Base-by-base conservation (phyloP, 2,329 filamentous ascomycete genomes). In the Alternaria sp. region DNA sequence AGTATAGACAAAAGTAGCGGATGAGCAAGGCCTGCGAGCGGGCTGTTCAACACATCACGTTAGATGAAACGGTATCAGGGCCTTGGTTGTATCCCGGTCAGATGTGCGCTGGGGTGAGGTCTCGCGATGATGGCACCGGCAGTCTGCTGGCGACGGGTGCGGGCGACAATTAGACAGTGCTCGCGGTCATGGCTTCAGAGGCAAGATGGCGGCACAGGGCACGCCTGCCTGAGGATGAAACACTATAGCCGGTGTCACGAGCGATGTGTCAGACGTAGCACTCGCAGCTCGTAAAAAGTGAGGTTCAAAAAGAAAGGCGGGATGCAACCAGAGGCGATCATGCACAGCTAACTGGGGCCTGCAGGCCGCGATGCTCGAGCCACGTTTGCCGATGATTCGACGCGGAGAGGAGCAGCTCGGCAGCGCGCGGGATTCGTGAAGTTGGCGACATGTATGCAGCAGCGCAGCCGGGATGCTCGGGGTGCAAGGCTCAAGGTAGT, bases 341-440 rank as follows among this genome's bases (percentile, higher is more conserved):
- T 64, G 57, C 52, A 62, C 52, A 17, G 25, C 25, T 23, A 13
- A 47, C 49, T 46, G 45, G 55, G 25, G 52, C 30, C 44, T 50
- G 59, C 28, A 46, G 56, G 45, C 46, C 28, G 50, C 17, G 46
- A 46, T 60, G 62, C 55, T 63, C 55, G 65, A 61, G 62, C 61
- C 68, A 72, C 46, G 61, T 62, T 60, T 52, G 32, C 54, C 52
- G 21, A 57, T 73, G 71, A 72, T 72, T 73, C 61, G 68, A 64
- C 56, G 55, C 54, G 60, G 61, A 62, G 54, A 23, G 55, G 49
- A 65, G 43, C 44, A 49, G 36, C 15, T 44, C 44, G 52, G 52
- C 52, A 40, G 49, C 36, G 25, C 19, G 51, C 52, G 62, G 54
- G 64, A 67, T 61, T 61, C 54, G 64, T 60, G 46, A 59, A 64